Conservation (phyloP, 139 green algal species). For the Monoraphidium neglectum region DNA sequence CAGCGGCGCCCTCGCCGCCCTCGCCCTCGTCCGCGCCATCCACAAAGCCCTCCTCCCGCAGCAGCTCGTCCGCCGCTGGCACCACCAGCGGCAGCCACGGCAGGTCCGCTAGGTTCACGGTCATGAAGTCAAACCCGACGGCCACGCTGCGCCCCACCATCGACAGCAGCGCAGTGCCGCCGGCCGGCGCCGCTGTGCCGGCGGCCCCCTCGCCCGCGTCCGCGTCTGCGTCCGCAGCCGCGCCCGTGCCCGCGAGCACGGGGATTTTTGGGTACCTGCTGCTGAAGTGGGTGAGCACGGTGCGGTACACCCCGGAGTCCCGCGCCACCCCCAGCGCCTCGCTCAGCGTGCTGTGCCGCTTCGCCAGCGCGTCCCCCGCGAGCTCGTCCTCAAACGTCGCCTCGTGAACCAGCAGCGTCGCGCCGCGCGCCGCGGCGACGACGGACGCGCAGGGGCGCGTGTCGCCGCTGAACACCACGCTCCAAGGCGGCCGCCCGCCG, state of each 20-base stretch:
- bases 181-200: background rate
- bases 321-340: conserved; percentile 78
- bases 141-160: conserved; percentile 35
- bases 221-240: background rate
- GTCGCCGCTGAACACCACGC: conserved; percentile 88
- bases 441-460: conserved; percentile 79
- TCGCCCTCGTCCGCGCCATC: too few species aligned
- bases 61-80: conserved; percentile 21
- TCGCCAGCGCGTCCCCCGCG: conserved; percentile 82
- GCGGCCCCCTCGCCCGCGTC: background rate
- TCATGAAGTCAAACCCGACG: conserved; percentile 98
- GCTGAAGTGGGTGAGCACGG: conserved; percentile 97
- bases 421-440: conserved; percentile 72
- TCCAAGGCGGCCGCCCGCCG: too few species aligned
- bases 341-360: conserved; percentile 87
- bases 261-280: conserved; percentile 92
- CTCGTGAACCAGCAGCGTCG: conserved; percentile 95
- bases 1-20: too few species aligned
- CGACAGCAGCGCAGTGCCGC: conserved; percentile 27
- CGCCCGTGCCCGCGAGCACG: conserved; percentile 39
- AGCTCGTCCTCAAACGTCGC: conserved; percentile 96
- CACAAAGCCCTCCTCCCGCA: too few species aligned
- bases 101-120: conserved; percentile 75
- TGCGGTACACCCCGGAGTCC: conserved; percentile 82
- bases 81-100: conserved; percentile 19